Percentiles rank a stretch among this genome's conserved stretches.
phyloP scores from a whole-genome alignment of 257 asterid genomes.

The Primulina huaijiensis region DNA sequence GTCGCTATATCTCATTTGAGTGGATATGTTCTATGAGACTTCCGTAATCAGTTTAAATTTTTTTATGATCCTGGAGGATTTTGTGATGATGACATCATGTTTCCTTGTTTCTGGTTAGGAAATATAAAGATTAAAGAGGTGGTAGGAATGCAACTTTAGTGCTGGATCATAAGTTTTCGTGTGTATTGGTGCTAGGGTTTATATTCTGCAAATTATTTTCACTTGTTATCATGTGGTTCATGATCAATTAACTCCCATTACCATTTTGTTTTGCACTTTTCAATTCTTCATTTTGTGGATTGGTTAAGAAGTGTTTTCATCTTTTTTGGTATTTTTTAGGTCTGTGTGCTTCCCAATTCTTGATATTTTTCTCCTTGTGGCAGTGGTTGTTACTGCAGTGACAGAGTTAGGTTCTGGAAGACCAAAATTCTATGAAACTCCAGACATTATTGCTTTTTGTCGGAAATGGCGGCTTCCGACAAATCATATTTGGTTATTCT shows the following conservation, averaged over 20 bases:
- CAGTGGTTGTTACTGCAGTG: conserved; percentile 97
- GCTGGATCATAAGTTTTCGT: background rate
- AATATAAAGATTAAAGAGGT: background rate
- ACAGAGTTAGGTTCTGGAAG: conserved; percentile 88
- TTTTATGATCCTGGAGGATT: background rate
- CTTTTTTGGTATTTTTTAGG: conserved; percentile 14
- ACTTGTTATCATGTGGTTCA: conserved; percentile 10
- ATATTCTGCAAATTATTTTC: background rate
- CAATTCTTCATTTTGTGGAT: conserved; percentile 7
- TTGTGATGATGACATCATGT: background rate
- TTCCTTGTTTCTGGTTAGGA: background rate
- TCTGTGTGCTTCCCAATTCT: conserved; percentile 20
- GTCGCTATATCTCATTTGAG: conserved; percentile 8
- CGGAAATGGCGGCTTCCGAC: conserved; percentile 92
- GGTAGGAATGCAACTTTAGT: background rate
- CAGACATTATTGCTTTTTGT: conserved; percentile 82
- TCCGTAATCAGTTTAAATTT: background rate
- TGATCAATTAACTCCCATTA: background rate
- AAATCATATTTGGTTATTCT: conserved; percentile 90
- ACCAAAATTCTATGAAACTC: conserved; percentile 91
- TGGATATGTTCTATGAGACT: background rate
- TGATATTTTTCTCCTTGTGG: conserved; percentile 27
- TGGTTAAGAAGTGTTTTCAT: conserved; percentile 18
- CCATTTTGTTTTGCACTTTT: background rate
- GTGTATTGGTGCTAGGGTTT: conserved; percentile 12